Conservation (phyloP, 257 asterid species). For the Lycium barbarum region DNA sequence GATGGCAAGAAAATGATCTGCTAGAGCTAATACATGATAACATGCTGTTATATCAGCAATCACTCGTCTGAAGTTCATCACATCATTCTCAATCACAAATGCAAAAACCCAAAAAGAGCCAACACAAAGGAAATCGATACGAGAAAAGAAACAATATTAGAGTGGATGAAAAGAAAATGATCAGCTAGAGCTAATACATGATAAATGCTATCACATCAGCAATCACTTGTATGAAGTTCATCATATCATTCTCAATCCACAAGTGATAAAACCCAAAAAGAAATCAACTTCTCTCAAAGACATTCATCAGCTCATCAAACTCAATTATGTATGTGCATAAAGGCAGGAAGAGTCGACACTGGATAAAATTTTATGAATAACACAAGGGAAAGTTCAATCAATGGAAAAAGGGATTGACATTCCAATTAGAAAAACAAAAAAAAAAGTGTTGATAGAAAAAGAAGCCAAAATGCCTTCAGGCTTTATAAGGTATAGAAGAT, state of each 20-base stretch:
- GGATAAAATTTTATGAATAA: no score
- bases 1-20: conserved; percentile 50
- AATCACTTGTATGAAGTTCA: conserved; percentile 42
- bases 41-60: conserved; percentile 59
- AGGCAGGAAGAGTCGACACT: no score
- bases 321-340: no score
- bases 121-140: no score
- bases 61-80: conserved; percentile 41
- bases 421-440: no score
- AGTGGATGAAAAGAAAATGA: conserved; percentile 37
- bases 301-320: no score
- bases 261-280: not conserved
- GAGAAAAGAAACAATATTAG: no score
- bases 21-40: conserved; percentile 76
- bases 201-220: conserved; percentile 57
- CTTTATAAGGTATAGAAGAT: not conserved
- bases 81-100: conserved; percentile 35
- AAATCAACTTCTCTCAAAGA: no score
- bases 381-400: no score
- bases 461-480: not conserved
- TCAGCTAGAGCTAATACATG: conserved; percentile 85
- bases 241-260: conserved; percentile 39
- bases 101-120: not conserved
- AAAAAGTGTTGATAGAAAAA: not conserved
- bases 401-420: no score